These are phyloP conservation scores for Helicocarpus griseus DNA, from an alignment of 2,329 filamentous ascomycete genomes.

Conservation along the genomic window DNA sequence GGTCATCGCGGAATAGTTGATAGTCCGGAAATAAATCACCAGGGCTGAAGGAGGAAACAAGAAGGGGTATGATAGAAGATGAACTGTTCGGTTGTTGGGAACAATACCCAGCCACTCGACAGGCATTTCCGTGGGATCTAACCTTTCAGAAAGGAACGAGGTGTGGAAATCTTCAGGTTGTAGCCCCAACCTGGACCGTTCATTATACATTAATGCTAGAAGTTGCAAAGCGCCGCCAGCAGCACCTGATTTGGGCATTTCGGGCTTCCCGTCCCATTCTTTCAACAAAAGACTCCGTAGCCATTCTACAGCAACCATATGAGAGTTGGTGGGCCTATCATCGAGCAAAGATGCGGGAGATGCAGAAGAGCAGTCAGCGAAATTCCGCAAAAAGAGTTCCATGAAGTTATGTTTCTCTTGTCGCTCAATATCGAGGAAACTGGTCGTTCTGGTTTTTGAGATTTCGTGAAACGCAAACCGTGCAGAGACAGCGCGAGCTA, in stretches of 20 bases:
- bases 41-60: slow-evolving; percentile 65
- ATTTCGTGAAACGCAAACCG: slow-evolving; percentile 42
- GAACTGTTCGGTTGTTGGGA: slow-evolving; percentile 53
- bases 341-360: neutral
- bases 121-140: slow-evolving; percentile 67
- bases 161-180: slow-evolving; percentile 62
- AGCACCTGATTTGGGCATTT: slow-evolving; percentile 58
- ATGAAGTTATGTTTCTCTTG: slow-evolving; percentile 23
- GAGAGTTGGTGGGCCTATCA: slow-evolving; percentile 17
- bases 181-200: slow-evolving; percentile 57
- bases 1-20: slow-evolving; percentile 83
- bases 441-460: slow-evolving; percentile 26
- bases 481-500: slow-evolving; percentile 41
- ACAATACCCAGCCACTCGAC: slow-evolving; percentile 57
- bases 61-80: slow-evolving; percentile 72
- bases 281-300: slow-evolving; percentile 59
- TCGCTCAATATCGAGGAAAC: slow-evolving; percentile 20
- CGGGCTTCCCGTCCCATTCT: slow-evolving; percentile 69
- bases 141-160: slow-evolving; percentile 63
- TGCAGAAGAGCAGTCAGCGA: slow-evolving; percentile 17
- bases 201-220: slow-evolving; percentile 63
- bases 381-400: slow-evolving; percentile 27
- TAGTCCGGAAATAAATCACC: slow-evolving; percentile 74
- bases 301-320: slow-evolving; percentile 34
- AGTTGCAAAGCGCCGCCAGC: slow-evolving; percentile 70